A percentile compares a stretch with the other conserved stretches of the same genome.
These are phyloP conservation scores for Trichoderma lentiforme DNA, from an alignment of 2,329 filamentous ascomycete species.

Conservation along the genomic window DNA sequence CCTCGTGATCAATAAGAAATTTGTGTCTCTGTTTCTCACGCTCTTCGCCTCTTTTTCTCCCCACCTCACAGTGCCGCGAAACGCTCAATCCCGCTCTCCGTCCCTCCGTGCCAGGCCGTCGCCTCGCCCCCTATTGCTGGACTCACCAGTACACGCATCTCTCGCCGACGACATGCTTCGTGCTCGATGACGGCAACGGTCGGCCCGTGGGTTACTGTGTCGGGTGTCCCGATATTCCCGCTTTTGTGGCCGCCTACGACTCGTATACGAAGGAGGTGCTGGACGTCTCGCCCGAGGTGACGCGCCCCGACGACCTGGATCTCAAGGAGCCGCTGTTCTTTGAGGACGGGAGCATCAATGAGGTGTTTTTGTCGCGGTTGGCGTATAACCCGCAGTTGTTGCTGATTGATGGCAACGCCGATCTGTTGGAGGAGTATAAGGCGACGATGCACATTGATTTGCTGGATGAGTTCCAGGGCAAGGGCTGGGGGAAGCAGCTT, in stretches of 20 bases:
- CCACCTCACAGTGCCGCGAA: conserved; percentile 41
- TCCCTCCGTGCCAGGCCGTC: conserved; percentile 32
- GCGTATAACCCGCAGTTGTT: conserved; percentile 41
- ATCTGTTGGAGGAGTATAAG: conserved; percentile 34
- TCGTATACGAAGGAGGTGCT: conserved; percentile 39
- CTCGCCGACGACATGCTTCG: conserved; percentile 43
- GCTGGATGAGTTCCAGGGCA: conserved; percentile 39
- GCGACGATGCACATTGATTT: conserved; percentile 52
- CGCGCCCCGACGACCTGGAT: conserved; percentile 26
- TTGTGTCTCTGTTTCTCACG: background rate
- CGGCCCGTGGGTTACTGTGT: conserved; percentile 49
- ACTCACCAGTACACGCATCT: conserved; percentile 49
- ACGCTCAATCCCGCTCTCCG: conserved; percentile 45
- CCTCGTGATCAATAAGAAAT: background rate
- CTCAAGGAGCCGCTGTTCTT: conserved; percentile 32
- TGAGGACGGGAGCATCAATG: conserved; percentile 26
- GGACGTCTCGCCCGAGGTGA: conserved; percentile 25
- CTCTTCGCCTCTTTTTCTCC: background rate
- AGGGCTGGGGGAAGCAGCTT: conserved; percentile 44
- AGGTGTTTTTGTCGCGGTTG: conserved; percentile 38
- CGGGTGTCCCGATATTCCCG: conserved; percentile 42
- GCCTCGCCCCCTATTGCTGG: conserved; percentile 49
- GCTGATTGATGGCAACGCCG: conserved; percentile 36
- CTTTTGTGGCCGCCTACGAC: conserved; percentile 38
- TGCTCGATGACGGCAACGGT: conserved; percentile 47